A percentile compares a stretch with the other conserved stretches of the same genome.
Conservation (phyloP, 495 filamentous ascomycete species). For the Penicillium fimorum region DNA sequence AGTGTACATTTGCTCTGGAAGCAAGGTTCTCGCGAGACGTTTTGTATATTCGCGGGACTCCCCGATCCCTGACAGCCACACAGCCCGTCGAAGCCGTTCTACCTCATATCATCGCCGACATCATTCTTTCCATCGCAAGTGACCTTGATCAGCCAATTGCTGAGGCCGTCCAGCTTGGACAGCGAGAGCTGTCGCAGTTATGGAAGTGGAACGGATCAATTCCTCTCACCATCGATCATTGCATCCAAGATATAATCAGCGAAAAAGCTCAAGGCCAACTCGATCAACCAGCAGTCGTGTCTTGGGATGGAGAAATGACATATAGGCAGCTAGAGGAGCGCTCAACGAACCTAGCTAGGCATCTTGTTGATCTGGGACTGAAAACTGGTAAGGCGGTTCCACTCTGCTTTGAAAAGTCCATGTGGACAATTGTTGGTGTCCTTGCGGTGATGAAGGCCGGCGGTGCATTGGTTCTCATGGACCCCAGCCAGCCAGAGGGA, state of each 20-base stretch:
- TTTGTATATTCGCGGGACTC: not conserved
- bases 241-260: slow-evolving; percentile 5
- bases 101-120: not conserved
- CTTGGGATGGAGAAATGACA: slow-evolving; percentile 8
- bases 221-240: not conserved
- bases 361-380: not conserved
- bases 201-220: slow-evolving; percentile 3
- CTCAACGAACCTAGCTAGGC: slow-evolving; percentile 1
- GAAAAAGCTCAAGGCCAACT: not conserved
- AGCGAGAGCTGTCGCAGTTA: not conserved
- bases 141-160: not conserved
- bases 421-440: slow-evolving; percentile 44
- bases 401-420: slow-evolving; percentile 45
- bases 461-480: slow-evolving; percentile 41
- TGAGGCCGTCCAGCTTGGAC: not conserved
- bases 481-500: slow-evolving; percentile 33
- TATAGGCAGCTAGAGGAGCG: slow-evolving; percentile 1
- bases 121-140: not conserved
- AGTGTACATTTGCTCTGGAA: not conserved
- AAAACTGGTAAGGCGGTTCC: slow-evolving; percentile 22
- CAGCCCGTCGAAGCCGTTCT: not conserved
- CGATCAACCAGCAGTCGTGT: not conserved
- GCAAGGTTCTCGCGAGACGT: not conserved
- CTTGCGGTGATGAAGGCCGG: slow-evolving; percentile 47
- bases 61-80: not conserved